Evolutionary conservation across 805 yeast genomes (phyloP).

Genomic region (Lipomyces mesembrius): DNA sequence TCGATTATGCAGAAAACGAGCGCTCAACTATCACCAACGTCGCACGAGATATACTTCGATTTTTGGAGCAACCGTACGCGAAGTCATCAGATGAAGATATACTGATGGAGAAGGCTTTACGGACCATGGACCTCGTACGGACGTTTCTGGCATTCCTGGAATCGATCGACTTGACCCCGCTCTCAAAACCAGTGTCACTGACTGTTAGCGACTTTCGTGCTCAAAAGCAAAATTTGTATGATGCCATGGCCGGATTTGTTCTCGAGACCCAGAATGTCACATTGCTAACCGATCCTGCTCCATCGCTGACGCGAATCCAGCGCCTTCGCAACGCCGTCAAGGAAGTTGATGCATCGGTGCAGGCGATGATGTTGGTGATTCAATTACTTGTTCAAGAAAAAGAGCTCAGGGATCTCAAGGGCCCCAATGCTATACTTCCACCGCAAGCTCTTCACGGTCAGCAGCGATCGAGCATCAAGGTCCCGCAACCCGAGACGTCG

Average conservation of each 20-base stretch:
- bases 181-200: slow-evolving; percentile 29
- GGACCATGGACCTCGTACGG: slow-evolving; percentile 27
- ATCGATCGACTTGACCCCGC: slow-evolving; percentile 40
- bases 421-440: slow-evolving; percentile 1
- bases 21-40: slow-evolving; percentile 14
- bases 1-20: slow-evolving; percentile 17
- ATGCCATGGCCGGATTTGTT: slow-evolving; percentile 57
- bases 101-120: slow-evolving; percentile 20
- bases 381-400: slow-evolving; percentile 35
- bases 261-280: slow-evolving; percentile 74
- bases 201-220: slow-evolving; percentile 62
- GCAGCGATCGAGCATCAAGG: neutral
- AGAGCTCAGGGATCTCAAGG: slow-evolving; percentile 15
- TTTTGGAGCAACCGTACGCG: slow-evolving; percentile 25
- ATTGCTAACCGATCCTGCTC: slow-evolving; percentile 40
- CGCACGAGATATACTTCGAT: slow-evolving; percentile 24
- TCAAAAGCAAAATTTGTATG: slow-evolving; percentile 71
- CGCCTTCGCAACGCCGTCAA: slow-evolving; percentile 9
- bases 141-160: slow-evolving; percentile 48
- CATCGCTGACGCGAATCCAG: slow-evolving; percentile 12
- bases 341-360: slow-evolving; percentile 27
- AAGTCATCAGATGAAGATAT: slow-evolving; percentile 19
- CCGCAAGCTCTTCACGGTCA: neutral
- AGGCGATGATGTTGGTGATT: slow-evolving; percentile 18
- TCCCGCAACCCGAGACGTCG: neutral